Evolutionary conservation across 768 basidiomycete species (phyloP).

Genomic region (Lactarius indigo): DNA sequence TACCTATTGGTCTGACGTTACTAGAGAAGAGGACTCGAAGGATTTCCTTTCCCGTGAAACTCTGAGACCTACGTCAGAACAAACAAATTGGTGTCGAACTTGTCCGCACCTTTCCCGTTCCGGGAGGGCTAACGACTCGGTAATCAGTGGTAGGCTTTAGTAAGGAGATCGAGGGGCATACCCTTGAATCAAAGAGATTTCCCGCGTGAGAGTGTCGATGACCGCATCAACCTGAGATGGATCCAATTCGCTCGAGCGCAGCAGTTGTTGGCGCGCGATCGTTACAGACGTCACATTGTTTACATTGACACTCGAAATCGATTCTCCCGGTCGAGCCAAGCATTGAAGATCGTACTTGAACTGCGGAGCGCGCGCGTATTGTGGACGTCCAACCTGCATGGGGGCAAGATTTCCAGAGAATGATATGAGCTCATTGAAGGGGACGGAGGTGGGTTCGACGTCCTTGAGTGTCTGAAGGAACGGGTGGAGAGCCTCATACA

Average conservation of each 20-base stretch:
- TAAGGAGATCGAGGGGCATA: slow-evolving; percentile 30
- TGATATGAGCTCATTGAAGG: slow-evolving; percentile 18
- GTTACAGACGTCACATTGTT: slow-evolving; percentile 43
- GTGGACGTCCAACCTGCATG: slow-evolving; percentile 8
- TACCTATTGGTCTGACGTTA: slow-evolving; percentile 48
- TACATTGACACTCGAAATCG: slow-evolving; percentile 37
- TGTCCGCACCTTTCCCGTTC: slow-evolving; percentile 63
- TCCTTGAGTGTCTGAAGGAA: slow-evolving; percentile 23
- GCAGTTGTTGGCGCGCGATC: slow-evolving; percentile 45
- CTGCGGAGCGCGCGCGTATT: slow-evolving; percentile 35
- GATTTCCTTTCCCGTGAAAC: slow-evolving; percentile 66
- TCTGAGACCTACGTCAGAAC: slow-evolving; percentile 35
- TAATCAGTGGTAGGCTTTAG: background rate
- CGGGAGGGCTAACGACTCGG: slow-evolving; percentile 55
- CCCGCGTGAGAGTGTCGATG: slow-evolving; percentile 54
- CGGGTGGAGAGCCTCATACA: slow-evolving; percentile 19
- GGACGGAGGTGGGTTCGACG: slow-evolving; percentile 22
- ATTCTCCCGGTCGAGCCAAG: slow-evolving; percentile 38
- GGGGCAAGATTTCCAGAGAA: background rate
- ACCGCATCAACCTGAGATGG: slow-evolving; percentile 70
- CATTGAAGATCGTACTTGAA: slow-evolving; percentile 56
- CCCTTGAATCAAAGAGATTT: slow-evolving; percentile 73
- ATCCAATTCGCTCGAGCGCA: slow-evolving; percentile 53
- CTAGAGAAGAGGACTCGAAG: slow-evolving; percentile 60
- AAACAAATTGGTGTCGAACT: background rate